phyloP scores from a whole-genome alignment of 2,329 filamentous ascomycete genomes.

The Nemania diffusa region DNA sequence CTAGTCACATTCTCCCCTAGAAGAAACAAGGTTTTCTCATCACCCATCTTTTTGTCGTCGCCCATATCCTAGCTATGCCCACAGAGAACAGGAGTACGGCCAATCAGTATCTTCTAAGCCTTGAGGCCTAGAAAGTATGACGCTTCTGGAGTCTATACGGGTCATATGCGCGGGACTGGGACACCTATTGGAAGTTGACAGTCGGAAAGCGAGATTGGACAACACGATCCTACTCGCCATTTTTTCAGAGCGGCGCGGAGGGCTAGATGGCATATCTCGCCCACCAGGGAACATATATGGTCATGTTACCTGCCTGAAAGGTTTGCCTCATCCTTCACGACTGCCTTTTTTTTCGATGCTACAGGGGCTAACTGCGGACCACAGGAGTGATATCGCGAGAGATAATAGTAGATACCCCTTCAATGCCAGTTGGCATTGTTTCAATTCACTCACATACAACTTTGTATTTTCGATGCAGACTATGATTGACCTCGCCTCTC shows the following conservation, averaged over 20 bases:
- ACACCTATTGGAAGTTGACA: background rate
- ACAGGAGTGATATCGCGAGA: conserved; percentile 27
- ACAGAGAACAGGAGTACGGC: conserved; percentile 3
- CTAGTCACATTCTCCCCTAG: background rate
- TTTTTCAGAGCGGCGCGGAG: background rate
- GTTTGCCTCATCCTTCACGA: conserved; percentile 26
- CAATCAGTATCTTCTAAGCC: background rate
- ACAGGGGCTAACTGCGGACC: conserved; percentile 17
- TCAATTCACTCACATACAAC: conserved; percentile 10
- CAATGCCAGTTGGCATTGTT: conserved; percentile 19
- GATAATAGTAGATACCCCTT: conserved; percentile 35
- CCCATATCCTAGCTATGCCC: background rate
- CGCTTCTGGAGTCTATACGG: background rate
- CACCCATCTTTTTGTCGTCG: conserved; percentile 2
- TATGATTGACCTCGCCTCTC: conserved; percentile 1
- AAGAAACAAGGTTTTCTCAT: background rate
- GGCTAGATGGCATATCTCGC: conserved; percentile 3
- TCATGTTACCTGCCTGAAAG: conserved; percentile 29
- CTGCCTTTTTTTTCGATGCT: conserved; percentile 12
- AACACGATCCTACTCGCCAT: background rate
- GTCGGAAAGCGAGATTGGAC: background rate
- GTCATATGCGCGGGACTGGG: background rate
- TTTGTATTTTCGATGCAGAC: conserved; percentile 13
- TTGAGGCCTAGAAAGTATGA: background rate
- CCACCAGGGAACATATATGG: conserved; percentile 23